A percentile compares a stretch with the other conserved stretches of the same genome.
phyloP scores from a whole-genome alignment of 306 rosid species.

The Sesbania bispinosa region DNA sequence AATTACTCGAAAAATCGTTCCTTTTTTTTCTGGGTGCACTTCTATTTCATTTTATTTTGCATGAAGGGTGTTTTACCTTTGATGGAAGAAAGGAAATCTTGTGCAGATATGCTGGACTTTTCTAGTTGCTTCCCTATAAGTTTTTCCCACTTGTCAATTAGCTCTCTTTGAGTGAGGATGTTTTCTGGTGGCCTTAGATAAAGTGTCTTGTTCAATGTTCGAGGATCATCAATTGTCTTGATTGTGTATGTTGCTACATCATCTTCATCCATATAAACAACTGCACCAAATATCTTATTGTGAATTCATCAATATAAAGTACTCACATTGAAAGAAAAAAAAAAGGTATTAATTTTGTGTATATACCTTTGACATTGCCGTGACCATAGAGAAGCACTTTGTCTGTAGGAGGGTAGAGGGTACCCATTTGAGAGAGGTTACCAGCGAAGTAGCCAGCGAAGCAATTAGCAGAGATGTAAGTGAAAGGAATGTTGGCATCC shows the following conservation, averaged over 20 bases:
- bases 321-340: no score
- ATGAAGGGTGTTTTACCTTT: conserved; percentile 38
- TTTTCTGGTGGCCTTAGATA: conserved; percentile 73
- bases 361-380: no score
- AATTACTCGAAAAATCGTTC: no score
- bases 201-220: conserved; percentile 77
- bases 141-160: conserved; percentile 70
- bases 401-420: no score
- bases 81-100: conserved; percentile 58
- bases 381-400: no score
- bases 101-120: conserved; percentile 40
- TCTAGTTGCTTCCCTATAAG: conserved; percentile 49
- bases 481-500: conserved; percentile 72
- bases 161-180: conserved; percentile 60
- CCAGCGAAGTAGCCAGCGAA: conserved; percentile 77
- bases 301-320: neutral
- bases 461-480: conserved; percentile 71
- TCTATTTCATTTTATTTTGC: no score
- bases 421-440: conserved; percentile 48
- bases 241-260: conserved; percentile 67
- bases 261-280: conserved; percentile 58
- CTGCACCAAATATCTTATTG: conserved; percentile 32
- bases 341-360: no score
- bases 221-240: conserved; percentile 69
- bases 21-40: no score